Evolutionary conservation across 2,329 filamentous ascomycete species (phyloP).

Genomic region (Atkinsonella hypoxylon): DNA sequence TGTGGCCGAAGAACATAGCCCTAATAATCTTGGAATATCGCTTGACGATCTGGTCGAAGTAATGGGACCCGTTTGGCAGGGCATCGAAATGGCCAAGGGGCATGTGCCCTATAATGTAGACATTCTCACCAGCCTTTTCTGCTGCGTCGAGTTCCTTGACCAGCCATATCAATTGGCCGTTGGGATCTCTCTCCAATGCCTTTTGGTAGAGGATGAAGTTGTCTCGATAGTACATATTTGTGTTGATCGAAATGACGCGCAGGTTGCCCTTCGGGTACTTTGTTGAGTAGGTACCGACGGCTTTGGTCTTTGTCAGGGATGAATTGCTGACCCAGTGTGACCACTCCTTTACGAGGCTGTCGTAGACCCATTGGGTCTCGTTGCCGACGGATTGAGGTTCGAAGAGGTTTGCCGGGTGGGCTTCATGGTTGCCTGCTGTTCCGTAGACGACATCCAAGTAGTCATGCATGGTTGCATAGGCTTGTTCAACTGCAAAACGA

Average conservation of each 20-base stretch:
- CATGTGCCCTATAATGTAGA: slow-evolving; percentile 46
- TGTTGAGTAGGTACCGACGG: slow-evolving; percentile 38
- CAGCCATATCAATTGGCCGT: slow-evolving; percentile 39
- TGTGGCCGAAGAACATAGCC: slow-evolving; percentile 44
- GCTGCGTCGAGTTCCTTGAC: slow-evolving; percentile 39
- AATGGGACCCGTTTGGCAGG: slow-evolving; percentile 38
- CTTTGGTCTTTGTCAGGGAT: slow-evolving; percentile 18
- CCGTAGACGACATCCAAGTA: slow-evolving; percentile 35
- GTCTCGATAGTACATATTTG: slow-evolving; percentile 45
- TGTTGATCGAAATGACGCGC: slow-evolving; percentile 47
- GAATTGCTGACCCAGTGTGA: slow-evolving; percentile 30
- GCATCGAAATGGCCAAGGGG: slow-evolving; percentile 35
- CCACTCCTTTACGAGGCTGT: slow-evolving; percentile 35
- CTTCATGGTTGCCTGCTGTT: slow-evolving; percentile 46
- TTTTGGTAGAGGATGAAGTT: slow-evolving; percentile 45
- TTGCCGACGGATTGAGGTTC: slow-evolving; percentile 27
- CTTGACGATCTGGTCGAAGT: slow-evolving; percentile 38
- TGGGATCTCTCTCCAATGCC: slow-evolving; percentile 35
- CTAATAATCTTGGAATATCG: slow-evolving; percentile 42
- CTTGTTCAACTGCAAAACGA: slow-evolving; percentile 24
- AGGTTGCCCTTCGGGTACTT: slow-evolving; percentile 33
- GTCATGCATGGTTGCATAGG: slow-evolving; percentile 34
- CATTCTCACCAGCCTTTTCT: slow-evolving; percentile 36
- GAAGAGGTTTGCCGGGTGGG: slow-evolving; percentile 39
- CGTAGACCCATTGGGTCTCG: slow-evolving; percentile 40